Evolutionary conservation across 768 basidiomycete species (phyloP).

Genomic region (Hirschioporus abietinus): DNA sequence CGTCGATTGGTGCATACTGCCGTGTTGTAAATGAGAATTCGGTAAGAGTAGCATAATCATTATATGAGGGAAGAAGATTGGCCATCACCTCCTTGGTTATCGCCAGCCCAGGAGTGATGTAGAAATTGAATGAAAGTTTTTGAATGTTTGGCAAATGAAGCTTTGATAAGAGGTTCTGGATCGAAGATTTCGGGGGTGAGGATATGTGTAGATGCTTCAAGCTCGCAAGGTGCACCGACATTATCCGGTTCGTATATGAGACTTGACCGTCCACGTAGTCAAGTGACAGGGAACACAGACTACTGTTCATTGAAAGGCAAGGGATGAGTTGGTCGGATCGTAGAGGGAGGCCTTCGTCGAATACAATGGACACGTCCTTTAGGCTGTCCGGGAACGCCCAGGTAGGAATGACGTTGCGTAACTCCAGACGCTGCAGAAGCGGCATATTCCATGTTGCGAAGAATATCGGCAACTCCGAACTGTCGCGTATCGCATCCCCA

Average conservation of each 20-base stretch:
- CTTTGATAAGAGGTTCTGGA: not conserved
- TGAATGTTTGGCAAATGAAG: not conserved
- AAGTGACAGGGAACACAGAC: not conserved
- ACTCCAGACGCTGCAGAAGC: too few relatives aligned
- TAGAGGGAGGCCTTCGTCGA: not conserved
- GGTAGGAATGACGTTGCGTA: too few relatives aligned
- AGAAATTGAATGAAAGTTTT: not conserved
- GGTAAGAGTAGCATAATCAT: not conserved
- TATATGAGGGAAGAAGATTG: not conserved
- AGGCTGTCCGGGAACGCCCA: too few relatives aligned
- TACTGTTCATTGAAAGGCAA: not conserved
- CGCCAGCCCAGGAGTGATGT: not conserved
- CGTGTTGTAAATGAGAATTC: not conserved
- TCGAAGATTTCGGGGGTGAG: not conserved
- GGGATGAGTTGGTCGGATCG: not conserved
- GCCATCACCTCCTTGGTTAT: not conserved
- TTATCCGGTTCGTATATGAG: not conserved
- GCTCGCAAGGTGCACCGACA: not conserved
- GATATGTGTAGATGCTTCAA: not conserved
- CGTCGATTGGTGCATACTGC: not conserved
- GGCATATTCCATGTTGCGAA: too few relatives aligned
- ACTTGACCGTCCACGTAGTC: not conserved
- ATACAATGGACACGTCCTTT: not conserved
- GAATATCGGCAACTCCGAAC: too few relatives aligned
- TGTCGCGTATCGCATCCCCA: too few relatives aligned